Evolutionary conservation across 192 early-diverging fungal species (phyloP), one percentile per base, ranked within the genome.

Genomic region (Backusella tuberculispora): DNA sequence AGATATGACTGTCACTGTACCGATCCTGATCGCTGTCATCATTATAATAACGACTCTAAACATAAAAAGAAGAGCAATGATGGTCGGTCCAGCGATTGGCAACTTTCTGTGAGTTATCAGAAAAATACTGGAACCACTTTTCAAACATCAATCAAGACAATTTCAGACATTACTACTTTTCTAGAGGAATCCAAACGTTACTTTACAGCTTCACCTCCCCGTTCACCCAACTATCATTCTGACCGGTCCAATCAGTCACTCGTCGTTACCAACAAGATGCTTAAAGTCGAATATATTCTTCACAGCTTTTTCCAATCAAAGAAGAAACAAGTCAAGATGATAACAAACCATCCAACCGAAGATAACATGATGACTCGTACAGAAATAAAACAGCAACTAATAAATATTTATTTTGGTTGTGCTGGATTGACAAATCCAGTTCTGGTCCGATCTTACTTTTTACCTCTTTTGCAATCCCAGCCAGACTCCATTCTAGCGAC

Each of bases 81-180:
- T 15, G 56, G n/a, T 6, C 9, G 45, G 14, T 26, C 56, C 26
- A 69, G 8, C 19, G 43, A 76, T 7, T 76, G 74, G 74, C 68
- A 70, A n/a, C 41, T 76, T 5, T 19, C 66, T 14, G 38, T 76
- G 4, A 69, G 68, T 24, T 42, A 66, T 70, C 56, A 63, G 43
- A 13, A 60, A 19, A 68, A 76, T 21, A 24, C 26, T 26, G 74
- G 74, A 19, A 70, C 69, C 0, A 42, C 47, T 24, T 76, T 76
- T 46, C 67, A 76, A 63, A 76, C 67, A 0, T 70, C 67, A 26
- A 76, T 76, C 24, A 76, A 76, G 29, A 76, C 41, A 1, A 76
- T 76, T 63, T 50, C 48, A 53, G 74, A 76, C 24, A 48, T 76
- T 37, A 41, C 68, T 5, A 42, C 63, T 9, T 76, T 76, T 6